Conservation (phyloP, 768 basidiomycete species). For the Arthromyces matolae region DNA sequence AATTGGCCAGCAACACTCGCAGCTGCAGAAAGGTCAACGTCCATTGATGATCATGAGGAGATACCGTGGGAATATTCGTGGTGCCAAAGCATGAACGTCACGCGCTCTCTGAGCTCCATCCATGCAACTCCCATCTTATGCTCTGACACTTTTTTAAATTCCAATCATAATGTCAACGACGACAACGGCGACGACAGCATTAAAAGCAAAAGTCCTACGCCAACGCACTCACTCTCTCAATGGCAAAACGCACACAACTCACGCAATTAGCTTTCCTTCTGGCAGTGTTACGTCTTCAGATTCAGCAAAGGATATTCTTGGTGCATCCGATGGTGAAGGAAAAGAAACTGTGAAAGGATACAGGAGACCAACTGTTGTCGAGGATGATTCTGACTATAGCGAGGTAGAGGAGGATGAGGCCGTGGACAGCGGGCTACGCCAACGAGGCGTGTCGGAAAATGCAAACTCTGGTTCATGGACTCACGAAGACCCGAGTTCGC, state of each 20-base stretch:
- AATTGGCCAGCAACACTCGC: no score
- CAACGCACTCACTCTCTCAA: slow-evolving; percentile 25
- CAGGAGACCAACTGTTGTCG: not conserved
- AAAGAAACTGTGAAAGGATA: slow-evolving; percentile 1
- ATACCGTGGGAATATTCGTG: no score
- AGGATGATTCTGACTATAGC: slow-evolving; percentile 3
- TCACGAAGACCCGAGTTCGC: not conserved
- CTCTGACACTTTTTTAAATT: no score
- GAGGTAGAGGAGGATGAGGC: not conserved
- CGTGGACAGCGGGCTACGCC: not conserved
- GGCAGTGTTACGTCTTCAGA: slow-evolving; percentile 16
- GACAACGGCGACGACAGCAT: not conserved
- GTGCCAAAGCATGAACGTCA: no score
- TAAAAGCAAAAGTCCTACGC: slow-evolving; percentile 16
- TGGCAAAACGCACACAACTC: slow-evolving; percentile 8
- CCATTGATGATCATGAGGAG: no score
- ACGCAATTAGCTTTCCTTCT: slow-evolving; percentile 9
- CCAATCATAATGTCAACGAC: not conserved
- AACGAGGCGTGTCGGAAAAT: not conserved
- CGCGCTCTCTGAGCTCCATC: not conserved
- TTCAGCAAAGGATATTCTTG: slow-evolving; percentile 11
- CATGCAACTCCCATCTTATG: not conserved
- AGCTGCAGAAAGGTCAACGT: no score
- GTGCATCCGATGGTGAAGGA: slow-evolving; percentile 8
- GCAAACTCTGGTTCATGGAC: not conserved